phyloP scores from a whole-genome alignment of 2,329 filamentous ascomycete species.

The Pseudocercospora vitis region DNA sequence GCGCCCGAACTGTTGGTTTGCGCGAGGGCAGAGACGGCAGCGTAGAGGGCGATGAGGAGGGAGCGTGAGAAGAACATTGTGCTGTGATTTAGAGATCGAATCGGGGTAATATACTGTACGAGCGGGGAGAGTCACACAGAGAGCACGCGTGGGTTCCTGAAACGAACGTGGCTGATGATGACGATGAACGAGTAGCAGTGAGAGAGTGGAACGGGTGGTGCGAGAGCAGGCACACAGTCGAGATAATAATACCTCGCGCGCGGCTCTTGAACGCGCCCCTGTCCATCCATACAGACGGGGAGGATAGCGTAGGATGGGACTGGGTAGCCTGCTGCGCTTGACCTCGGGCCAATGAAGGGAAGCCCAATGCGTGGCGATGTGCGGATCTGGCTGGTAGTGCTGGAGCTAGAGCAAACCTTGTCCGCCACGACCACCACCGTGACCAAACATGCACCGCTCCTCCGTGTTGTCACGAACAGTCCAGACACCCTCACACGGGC shows the following conservation, averaged over 20 bases:
- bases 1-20: conserved; percentile 26
- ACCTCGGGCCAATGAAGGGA: no score
- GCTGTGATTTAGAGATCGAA: no score
- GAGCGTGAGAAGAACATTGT: conserved; percentile 49
- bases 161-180: conserved; percentile 11
- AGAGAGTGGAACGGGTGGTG: no score
- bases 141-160: conserved; percentile 4
- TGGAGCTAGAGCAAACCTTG: background rate
- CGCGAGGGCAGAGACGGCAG: conserved; percentile 44
- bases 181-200: conserved; percentile 8
- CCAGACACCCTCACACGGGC: background rate
- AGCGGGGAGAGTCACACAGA: background rate
- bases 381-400: conserved; percentile 1
- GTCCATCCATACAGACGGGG: conserved; percentile 16
- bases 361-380: no score
- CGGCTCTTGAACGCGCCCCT: conserved; percentile 15
- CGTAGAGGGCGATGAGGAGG: conserved; percentile 47
- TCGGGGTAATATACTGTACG: no score
- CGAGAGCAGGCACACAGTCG: no score
- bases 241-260: conserved; percentile 10
- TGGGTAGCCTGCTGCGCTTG: no score
- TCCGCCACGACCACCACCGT: no score
- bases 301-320: conserved; percentile 10
- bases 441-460: no score
- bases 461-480: no score